phyloP scores from a whole-genome alignment of 2,329 filamentous ascomycete species.

The Penicillium brasilianum region DNA sequence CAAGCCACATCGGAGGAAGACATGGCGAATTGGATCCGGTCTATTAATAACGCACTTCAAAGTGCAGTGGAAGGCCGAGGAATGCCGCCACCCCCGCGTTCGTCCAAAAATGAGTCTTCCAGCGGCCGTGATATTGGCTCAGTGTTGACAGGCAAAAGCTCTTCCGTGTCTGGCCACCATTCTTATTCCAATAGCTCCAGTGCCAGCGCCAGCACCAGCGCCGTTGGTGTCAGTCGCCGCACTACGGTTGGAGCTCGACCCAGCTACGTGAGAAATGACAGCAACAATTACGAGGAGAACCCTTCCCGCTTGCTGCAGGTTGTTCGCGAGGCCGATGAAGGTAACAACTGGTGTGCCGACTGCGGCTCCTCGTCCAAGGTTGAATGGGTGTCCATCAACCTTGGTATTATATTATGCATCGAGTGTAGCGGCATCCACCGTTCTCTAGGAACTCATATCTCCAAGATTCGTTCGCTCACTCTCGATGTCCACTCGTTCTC shows the following conservation, averaged over 20 bases:
- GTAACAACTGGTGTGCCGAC: constrained; percentile 92
- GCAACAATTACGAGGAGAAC: constrained; percentile 77
- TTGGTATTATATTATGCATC: constrained; percentile 94
- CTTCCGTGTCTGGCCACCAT: constrained; percentile 62
- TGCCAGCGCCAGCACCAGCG: constrained; percentile 60
- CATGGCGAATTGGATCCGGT: constrained; percentile 94
- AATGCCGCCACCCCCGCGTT: constrained; percentile 53
- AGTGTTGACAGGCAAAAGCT: constrained; percentile 88
- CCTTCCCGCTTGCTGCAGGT: constrained; percentile 85
- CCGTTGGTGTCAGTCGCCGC: constrained; percentile 75
- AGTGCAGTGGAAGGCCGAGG: constrained; percentile 88
- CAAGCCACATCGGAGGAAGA: constrained; percentile 98
- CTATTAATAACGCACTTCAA: constrained; percentile 96
- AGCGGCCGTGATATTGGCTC: constrained; percentile 87
- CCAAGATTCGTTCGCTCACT: constrained; percentile 93
- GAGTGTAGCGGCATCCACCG: constrained; percentile 98
- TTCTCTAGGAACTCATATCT: constrained; percentile 95
- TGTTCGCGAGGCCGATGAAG: constrained; percentile 86
- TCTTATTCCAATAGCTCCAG: constrained; percentile 49
- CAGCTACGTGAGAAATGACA: constrained; percentile 68
- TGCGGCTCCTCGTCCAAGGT: constrained; percentile 91
- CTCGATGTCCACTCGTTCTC: constrained; percentile 96
- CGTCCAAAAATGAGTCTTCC: constrained; percentile 58
- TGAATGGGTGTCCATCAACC: constrained; percentile 98
- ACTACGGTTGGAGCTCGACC: constrained; percentile 92